These are phyloP conservation scores for Sabuloglossum arenarium DNA, from an alignment of 495 filamentous ascomycete genomes.

Conservation along the genomic window DNA sequence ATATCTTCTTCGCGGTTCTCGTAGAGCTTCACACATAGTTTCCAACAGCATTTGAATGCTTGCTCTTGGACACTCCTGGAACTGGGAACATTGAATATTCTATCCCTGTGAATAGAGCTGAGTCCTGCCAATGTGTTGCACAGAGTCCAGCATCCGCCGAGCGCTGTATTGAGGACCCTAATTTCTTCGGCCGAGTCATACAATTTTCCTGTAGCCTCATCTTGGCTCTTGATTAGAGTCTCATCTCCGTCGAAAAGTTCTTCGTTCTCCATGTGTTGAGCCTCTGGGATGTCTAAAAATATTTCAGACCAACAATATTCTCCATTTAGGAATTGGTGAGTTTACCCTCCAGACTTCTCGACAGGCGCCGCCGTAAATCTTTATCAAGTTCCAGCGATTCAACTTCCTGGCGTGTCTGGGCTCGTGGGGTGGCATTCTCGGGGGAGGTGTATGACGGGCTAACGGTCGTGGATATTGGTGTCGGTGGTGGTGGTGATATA, in stretches of 20 bases:
- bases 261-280: conserved; percentile 15
- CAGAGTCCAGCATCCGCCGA: conserved; percentile 83
- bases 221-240: conserved; percentile 8
- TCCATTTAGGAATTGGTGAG: conserved; percentile 3
- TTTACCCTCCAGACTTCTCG: conserved; percentile 56
- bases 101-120: conserved; percentile 64
- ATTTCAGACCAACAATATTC: conserved; percentile 24
- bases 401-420: conserved; percentile 52
- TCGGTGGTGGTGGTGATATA: conserved; percentile 34
- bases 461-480: conserved; percentile 45
- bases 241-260: conserved; percentile 14
- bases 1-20: conserved; percentile 52
- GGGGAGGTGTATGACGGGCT: conserved; percentile 37
- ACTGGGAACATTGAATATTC: conserved; percentile 47
- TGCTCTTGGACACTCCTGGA: conserved; percentile 57
- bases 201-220: conserved; percentile 6
- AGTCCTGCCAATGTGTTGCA: conserved; percentile 78
- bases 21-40: conserved; percentile 72
- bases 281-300: conserved; percentile 9
- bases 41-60: conserved; percentile 86
- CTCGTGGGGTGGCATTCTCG: conserved; percentile 58
- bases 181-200: conserved; percentile 37
- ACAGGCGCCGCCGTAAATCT: conserved; percentile 17
- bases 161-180: conserved; percentile 46
- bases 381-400: conserved; percentile 34